Conservation (phyloP, 345 rosid genomes). For the Physaria fendleri region DNA sequence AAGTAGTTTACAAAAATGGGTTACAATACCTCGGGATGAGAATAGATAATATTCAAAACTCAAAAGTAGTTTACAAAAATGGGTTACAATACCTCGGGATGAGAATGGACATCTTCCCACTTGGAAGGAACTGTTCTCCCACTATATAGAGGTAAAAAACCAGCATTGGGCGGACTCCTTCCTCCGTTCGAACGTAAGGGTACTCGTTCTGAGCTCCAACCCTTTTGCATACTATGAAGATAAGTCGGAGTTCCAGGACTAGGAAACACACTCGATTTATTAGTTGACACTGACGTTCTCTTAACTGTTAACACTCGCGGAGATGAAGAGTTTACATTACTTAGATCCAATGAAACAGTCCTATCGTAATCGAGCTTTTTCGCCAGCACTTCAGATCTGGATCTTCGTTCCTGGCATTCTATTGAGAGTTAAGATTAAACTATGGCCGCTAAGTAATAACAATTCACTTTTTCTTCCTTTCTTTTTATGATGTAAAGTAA, state of each 20-base stretch:
- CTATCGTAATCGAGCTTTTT: constrained; percentile 60
- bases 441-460: neutral
- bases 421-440: constrained; percentile 2
- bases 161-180: constrained; percentile 49
- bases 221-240: constrained; percentile 67
- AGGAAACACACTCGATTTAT: constrained; percentile 61
- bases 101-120: constrained; percentile 87
- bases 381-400: constrained; percentile 58
- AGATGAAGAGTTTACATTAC: constrained; percentile 53
- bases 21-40: constrained; percentile 43
- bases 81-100: constrained; percentile 40
- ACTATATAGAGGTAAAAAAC: constrained; percentile 53
- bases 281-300: constrained; percentile 43
- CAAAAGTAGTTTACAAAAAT: neutral
- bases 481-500: neutral
- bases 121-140: constrained; percentile 89
- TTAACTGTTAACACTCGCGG: constrained; percentile 52
- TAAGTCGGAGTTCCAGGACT: constrained; percentile 89
- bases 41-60: constrained; percentile 1
- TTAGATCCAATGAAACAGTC: constrained; percentile 75
- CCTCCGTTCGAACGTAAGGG: constrained; percentile 49
- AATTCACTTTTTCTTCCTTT: neutral
- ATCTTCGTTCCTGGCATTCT: constrained; percentile 82
- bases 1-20: neutral
- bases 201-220: constrained; percentile 95